Evolutionary conservation across 768 basidiomycete species (phyloP).

Genomic region (Tylopilus sp.): DNA sequence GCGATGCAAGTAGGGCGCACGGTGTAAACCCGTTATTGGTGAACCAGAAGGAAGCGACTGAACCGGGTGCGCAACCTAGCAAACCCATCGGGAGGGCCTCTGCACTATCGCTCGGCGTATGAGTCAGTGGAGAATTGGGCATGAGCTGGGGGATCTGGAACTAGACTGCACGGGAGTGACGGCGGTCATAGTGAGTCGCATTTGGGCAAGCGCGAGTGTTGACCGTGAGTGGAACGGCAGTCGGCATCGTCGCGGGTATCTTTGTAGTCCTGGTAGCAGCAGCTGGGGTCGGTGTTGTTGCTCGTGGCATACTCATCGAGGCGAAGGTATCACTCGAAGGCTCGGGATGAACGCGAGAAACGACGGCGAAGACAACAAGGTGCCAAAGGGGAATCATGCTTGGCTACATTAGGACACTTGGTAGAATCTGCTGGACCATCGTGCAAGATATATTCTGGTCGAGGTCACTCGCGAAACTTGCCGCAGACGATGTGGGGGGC

Average conservation of each 20-base stretch:
- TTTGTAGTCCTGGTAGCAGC: constrained; percentile 14
- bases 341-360: no score
- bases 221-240: constrained; percentile 9
- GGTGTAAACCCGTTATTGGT: constrained; percentile 42
- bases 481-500: no score
- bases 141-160: constrained; percentile 70
- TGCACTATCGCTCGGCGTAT: constrained; percentile 70
- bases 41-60: constrained; percentile 48
- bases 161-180: constrained; percentile 31
- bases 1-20: constrained; percentile 13
- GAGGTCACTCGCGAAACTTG: no score
- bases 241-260: constrained; percentile 9
- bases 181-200: constrained; percentile 1
- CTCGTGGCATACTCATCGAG: constrained; percentile 14
- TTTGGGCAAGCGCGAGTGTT: constrained; percentile 1
- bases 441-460: constrained; percentile 11
- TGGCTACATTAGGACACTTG: neutral
- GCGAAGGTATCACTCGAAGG: constrained; percentile 39
- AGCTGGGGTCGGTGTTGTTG: constrained; percentile 3
- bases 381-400: neutral
- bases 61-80: constrained; percentile 20
- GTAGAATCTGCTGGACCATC: neutral
- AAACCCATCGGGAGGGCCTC: constrained; percentile 58
- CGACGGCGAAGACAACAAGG: neutral
- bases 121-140: constrained; percentile 50